phyloP scores from a whole-genome alignment of 768 basidiomycete genomes.

The Auricularia heimuer region DNA sequence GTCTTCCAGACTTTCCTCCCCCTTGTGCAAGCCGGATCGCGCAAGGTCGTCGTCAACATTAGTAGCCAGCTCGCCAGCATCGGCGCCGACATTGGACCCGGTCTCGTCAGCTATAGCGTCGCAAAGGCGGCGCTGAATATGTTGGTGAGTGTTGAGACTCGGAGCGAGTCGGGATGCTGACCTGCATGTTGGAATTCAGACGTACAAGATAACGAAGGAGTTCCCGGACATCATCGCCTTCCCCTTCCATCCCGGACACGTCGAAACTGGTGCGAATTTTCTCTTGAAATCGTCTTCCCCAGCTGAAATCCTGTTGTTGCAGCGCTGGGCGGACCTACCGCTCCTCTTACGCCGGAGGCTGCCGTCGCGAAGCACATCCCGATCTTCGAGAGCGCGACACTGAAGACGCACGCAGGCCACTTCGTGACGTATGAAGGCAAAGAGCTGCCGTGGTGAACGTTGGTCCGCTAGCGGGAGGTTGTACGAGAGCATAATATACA shows the following conservation, averaged over 20 bases:
- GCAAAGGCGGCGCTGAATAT: constrained; percentile 32
- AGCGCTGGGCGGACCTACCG: neutral
- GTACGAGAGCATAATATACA: too few relatives aligned
- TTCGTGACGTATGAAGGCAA: neutral
- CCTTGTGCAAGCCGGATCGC: constrained; percentile 22
- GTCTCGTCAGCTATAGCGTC: constrained; percentile 25
- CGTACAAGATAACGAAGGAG: constrained; percentile 28
- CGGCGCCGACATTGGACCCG: constrained; percentile 18
- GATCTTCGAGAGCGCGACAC: neutral
- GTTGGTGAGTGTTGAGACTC: constrained; percentile 20
- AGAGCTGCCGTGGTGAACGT: neutral
- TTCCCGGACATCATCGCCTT: constrained; percentile 24
- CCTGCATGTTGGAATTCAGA: constrained; percentile 12
- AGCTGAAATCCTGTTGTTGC: neutral
- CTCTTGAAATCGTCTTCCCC: neutral
- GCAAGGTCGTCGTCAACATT: constrained; percentile 28
- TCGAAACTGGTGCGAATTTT: constrained; percentile 24
- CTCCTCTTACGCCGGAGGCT: neutral
- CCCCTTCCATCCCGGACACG: constrained; percentile 29
- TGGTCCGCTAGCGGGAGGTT: too few relatives aligned
- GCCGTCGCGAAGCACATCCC: neutral
- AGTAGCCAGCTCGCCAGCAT: constrained; percentile 26
- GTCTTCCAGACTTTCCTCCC: constrained; percentile 25
- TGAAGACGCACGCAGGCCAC: neutral
- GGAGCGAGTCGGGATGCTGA: too few relatives aligned